These are phyloP conservation scores for Akebia trifoliata DNA, from an alignment of 164 flowering plant species.

Conservation along the genomic window DNA sequence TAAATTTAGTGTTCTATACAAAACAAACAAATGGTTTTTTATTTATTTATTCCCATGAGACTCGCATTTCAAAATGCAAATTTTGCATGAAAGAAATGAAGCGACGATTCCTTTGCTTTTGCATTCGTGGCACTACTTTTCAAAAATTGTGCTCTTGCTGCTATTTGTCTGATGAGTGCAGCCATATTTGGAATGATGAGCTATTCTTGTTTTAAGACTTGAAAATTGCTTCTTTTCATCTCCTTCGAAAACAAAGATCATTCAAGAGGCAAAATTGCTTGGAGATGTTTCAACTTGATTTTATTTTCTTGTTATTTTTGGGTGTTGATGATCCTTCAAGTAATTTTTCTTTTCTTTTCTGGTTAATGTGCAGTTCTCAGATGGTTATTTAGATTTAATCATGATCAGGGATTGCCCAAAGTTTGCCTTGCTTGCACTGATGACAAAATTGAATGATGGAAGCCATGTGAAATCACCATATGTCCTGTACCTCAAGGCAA, in stretches of 20 bases:
- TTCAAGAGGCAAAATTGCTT: background rate
- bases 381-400: conserved; percentile 86
- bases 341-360: conserved; percentile 4
- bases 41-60: too few relatives aligned
- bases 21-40: too few relatives aligned
- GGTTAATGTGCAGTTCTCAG: conserved; percentile 65
- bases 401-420: conserved; percentile 58
- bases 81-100: too few relatives aligned
- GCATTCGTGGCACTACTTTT: too few relatives aligned
- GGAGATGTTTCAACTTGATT: background rate
- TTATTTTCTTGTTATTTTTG: conserved; percentile 2
- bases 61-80: too few relatives aligned
- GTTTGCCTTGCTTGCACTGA: conserved; percentile 40
- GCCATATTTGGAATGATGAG: background rate
- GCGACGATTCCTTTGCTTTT: too few relatives aligned
- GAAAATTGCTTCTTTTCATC: background rate
- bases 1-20: too few relatives aligned
- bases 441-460: conserved; percentile 61
- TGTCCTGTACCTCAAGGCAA: conserved; percentile 75
- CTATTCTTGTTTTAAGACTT: background rate
- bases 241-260: background rate
- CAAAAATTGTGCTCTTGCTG: too few relatives aligned
- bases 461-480: conserved; percentile 72
- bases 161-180: too few relatives aligned
- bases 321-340: background rate